Conservation (phyloP, 2,329 filamentous ascomycete species). For the Fusarium guadeloupense region DNA sequence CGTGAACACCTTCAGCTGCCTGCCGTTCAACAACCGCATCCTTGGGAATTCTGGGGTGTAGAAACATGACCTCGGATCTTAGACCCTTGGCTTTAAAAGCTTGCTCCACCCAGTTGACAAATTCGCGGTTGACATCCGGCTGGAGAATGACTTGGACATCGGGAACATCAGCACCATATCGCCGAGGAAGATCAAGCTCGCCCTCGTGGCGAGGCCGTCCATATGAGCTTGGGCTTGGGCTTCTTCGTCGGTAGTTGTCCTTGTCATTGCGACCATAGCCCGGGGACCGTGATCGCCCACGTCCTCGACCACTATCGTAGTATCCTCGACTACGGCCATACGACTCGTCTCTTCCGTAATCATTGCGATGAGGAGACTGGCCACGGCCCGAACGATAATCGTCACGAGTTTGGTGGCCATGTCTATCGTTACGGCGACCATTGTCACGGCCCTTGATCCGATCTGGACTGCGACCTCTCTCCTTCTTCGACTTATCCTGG, state of each 20-base stretch:
- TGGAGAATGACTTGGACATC: constrained; percentile 89
- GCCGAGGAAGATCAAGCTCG: constrained; percentile 76
- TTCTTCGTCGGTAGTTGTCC: constrained; percentile 71
- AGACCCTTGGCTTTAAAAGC: constrained; percentile 77
- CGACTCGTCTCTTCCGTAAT: constrained; percentile 67
- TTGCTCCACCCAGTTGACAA: constrained; percentile 83
- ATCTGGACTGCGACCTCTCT: constrained; percentile 68
- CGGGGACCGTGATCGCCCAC: constrained; percentile 77
- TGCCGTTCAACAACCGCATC: constrained; percentile 84
- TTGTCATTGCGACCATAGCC: constrained; percentile 54
- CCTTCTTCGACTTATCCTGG: constrained; percentile 77
- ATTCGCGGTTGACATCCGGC: constrained; percentile 80
- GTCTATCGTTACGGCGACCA: constrained; percentile 55
- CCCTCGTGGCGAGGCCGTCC: constrained; percentile 58
- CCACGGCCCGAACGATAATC: constrained; percentile 72
- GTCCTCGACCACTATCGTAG: constrained; percentile 53
- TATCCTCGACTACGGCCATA: constrained; percentile 63
- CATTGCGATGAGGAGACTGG: constrained; percentile 65
- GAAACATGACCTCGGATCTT: constrained; percentile 79
- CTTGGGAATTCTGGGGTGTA: constrained; percentile 80
- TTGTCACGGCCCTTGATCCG: constrained; percentile 59
- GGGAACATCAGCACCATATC: constrained; percentile 79
- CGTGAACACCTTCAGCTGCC: constrained; percentile 87
- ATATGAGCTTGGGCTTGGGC: constrained; percentile 76
- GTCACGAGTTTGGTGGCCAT: constrained; percentile 63